These are phyloP conservation scores for Scheffersomyces illinoinensis DNA, from an alignment of 1,139 yeast species.

Conservation along the genomic window DNA sequence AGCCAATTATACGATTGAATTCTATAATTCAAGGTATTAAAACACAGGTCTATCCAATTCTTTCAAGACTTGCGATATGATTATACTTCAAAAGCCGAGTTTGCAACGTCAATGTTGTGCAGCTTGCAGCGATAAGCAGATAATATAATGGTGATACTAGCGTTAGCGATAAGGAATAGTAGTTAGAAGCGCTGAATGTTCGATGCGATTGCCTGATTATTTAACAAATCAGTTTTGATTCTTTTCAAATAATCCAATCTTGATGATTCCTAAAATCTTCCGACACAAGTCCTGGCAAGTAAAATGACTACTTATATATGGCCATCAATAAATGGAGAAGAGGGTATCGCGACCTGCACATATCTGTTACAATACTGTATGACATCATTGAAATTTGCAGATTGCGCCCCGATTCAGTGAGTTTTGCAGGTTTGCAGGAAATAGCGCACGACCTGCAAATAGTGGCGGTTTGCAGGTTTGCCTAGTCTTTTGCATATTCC, in stretches of 20 bases:
- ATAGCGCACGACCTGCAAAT: not conserved
- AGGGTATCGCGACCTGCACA: not conserved
- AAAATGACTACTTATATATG: not conserved
- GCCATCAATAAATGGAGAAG: not conserved
- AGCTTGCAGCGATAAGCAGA: not conserved
- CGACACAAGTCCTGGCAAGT: not conserved
- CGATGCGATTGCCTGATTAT: not conserved
- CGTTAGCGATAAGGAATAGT: not conserved
- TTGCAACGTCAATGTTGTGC: not conserved
- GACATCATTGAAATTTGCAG: not conserved
- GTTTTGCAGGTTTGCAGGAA: not conserved
- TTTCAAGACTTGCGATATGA: not conserved
- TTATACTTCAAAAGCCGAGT: not conserved
- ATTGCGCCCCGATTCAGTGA: not conserved
- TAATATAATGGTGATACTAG: not conserved
- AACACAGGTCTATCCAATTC: not conserved
- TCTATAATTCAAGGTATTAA: not conserved
- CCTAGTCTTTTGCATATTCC: not conserved
- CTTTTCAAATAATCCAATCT: not conserved
- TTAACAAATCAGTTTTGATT: not conserved
- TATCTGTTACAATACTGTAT: not conserved
- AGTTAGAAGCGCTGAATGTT: not conserved
- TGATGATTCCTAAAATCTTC: not conserved
- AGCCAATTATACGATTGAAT: not conserved
- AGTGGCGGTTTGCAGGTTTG: not conserved